Evolutionary conservation across 108 stramenopile species (phyloP), one percentile per base, ranked within the genome.

Genomic region (Conticribra guillardii): DNA sequence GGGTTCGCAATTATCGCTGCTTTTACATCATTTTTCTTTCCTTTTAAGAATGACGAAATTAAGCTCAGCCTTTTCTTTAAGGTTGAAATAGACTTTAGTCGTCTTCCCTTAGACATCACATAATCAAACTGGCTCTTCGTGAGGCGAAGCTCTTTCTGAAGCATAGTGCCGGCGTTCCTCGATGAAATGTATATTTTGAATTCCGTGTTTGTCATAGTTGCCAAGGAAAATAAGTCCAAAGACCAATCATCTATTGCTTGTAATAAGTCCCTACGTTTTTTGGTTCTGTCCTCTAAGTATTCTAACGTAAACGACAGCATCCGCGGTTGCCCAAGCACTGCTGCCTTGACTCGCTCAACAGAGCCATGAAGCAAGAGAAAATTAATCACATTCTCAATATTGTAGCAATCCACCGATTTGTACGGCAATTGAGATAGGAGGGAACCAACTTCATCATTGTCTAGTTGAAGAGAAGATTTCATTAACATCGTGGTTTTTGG

Each of bases 181-280:
- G 11, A 41, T 57, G 2, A 27, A 17, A 32, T 30, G 14, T 18
- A 18, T 29, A 17, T 57, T 8, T 45, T 9, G 18, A 60, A 60
- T 14, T 21, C 34, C 51, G 17, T 32, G 41, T 70, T 57, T 23
- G 58, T 60, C 31, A 51, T 60, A 16, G 32, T 51, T 5, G 47
- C 46, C 31, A 60, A 45, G 5, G 23, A 54, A 45, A 30, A 1
- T 41, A 15, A 24, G 24, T 60, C 60, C 11, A 32, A 4, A 44
- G 19, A 41, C 7, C 18, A 45, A 19, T 30, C 24, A 45, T 24
- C 37, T 2, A 41, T 15, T 11, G 19, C 19, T 15, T 2, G n/a
- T 18, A 45, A 24, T 15, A 2, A 21, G 22, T 16, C 34, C 21
- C 23, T 9, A 21, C 60, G 60, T 34, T 60, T 41, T 14, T 9